These are phyloP conservation scores for Yamadazyma sp. DNA, from an alignment of 805 yeast genomes.

Conservation along the genomic window DNA sequence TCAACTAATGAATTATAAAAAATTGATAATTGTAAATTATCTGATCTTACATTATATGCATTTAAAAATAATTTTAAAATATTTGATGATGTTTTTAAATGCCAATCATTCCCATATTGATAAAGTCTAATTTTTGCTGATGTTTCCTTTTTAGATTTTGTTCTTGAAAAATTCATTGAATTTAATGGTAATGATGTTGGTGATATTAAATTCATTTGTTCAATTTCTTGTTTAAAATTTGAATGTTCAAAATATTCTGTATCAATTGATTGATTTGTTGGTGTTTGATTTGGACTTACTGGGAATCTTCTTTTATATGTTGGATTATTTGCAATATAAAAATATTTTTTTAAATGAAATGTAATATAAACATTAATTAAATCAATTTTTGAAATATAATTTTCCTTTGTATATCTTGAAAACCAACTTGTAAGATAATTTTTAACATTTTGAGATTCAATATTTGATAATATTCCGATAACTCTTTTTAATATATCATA, in stretches of 20 bases:
- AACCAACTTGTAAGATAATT: slow-evolving; percentile 56
- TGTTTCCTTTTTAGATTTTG: slow-evolving; percentile 12
- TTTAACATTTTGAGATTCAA: slow-evolving; percentile 32
- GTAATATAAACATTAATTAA: slow-evolving; percentile 74
- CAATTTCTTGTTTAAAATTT: slow-evolving; percentile 17
- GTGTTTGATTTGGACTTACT: background rate
- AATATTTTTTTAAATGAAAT: slow-evolving; percentile 61
- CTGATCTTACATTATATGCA: slow-evolving; percentile 44
- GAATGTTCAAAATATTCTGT: slow-evolving; percentile 18
- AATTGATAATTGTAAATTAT: slow-evolving; percentile 29
- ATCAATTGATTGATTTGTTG: background rate
- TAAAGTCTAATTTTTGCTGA: slow-evolving; percentile 44
- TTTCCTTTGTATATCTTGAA: slow-evolving; percentile 38
- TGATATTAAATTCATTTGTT: slow-evolving; percentile 8
- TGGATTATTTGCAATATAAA: slow-evolving; percentile 35
- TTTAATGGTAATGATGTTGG: slow-evolving; percentile 9
- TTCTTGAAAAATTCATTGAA: slow-evolving; percentile 8
- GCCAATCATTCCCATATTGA: slow-evolving; percentile 82
- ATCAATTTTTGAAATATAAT: slow-evolving; percentile 56
- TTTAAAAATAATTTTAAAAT: slow-evolving; percentile 52
- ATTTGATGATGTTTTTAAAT: slow-evolving; percentile 62
- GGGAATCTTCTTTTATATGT: slow-evolving; percentile 11
- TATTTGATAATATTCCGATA: slow-evolving; percentile 63
- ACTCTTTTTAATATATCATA: slow-evolving; percentile 68
- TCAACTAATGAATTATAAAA: slow-evolving; percentile 85